These are phyloP conservation scores for Trichosporon sp. DNA, from an alignment of 1,284 basidiomycete species.

Conservation along the genomic window DNA sequence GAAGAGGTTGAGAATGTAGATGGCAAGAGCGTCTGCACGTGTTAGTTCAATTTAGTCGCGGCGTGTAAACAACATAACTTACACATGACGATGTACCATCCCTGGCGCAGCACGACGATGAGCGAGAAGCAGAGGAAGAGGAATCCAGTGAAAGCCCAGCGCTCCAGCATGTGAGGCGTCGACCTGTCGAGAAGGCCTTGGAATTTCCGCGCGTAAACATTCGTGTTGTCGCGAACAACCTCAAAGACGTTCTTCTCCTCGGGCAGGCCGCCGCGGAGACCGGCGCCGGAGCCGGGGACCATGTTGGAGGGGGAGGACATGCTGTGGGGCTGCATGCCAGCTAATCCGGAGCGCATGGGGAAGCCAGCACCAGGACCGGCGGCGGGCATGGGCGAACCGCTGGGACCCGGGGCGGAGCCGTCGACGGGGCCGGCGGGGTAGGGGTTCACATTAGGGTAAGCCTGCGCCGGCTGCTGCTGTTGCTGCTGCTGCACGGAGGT, in stretches of 20 bases:
- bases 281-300: slow-evolving; percentile 41
- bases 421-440: slow-evolving; percentile 28
- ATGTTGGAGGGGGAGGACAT: slow-evolving; percentile 41
- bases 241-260: slow-evolving; percentile 57
- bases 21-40: slow-evolving; percentile 74
- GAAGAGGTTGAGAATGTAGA: slow-evolving; percentile 82
- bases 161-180: slow-evolving; percentile 83
- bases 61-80: slow-evolving; percentile 17
- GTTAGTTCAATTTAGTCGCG: slow-evolving; percentile 9
- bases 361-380: slow-evolving; percentile 56
- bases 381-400: slow-evolving; percentile 31
- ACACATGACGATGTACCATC: slow-evolving; percentile 78
- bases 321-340: slow-evolving; percentile 52
- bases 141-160: slow-evolving; percentile 81
- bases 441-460: slow-evolving; percentile 36
- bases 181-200: slow-evolving; percentile 85
- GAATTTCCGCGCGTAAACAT: slow-evolving; percentile 58
- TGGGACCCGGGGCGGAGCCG: background rate
- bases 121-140: slow-evolving; percentile 79
- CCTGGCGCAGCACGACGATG: slow-evolving; percentile 85
- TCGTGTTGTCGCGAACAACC: slow-evolving; percentile 53
- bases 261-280: slow-evolving; percentile 44
- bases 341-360: slow-evolving; percentile 52
- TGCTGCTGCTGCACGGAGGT: background rate
- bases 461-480: slow-evolving; percentile 25